A percentile compares a stretch with the other conserved stretches of the same genome.
Conservation (phyloP, 257 asterid genomes). For the Lycium barbarum region DNA sequence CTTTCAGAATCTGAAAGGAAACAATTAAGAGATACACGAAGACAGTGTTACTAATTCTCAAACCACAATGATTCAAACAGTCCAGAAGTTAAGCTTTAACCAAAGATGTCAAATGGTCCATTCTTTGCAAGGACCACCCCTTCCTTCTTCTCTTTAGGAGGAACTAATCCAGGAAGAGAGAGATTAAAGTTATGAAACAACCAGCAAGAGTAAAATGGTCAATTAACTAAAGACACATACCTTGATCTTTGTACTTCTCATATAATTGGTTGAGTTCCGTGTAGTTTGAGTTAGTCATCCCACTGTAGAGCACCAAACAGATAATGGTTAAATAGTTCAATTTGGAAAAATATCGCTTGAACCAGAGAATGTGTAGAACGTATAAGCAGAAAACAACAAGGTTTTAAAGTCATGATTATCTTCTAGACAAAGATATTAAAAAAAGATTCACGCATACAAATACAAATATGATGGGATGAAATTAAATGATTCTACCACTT, state of each 20-base stretch:
- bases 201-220: neutral
- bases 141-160: neutral
- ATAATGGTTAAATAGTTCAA: conserved; percentile 15
- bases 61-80: neutral
- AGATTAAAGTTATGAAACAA: conserved; percentile 17
- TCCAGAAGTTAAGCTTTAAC: neutral
- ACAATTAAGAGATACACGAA: neutral
- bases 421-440: neutral
- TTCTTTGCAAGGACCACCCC: neutral
- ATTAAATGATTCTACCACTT: conserved; percentile 53
- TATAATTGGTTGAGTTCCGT: conserved; percentile 74
- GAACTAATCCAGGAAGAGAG: neutral
- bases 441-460: neutral
- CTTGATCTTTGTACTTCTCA: conserved; percentile 67
- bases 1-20: conserved; percentile 14
- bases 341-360: conserved; percentile 1
- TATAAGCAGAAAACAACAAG: neutral
- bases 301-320: conserved; percentile 52
- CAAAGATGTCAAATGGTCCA: neutral
- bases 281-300: conserved; percentile 91
- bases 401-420: neutral
- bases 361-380: neutral
- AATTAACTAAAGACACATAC: conserved; percentile 40
- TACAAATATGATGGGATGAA: neutral
- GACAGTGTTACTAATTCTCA: neutral